A percentile compares a stretch with the other conserved stretches of the same genome.
Conservation (phyloP, 2,329 filamentous ascomycete species). For the Phaeophleospora eucalypticola region DNA sequence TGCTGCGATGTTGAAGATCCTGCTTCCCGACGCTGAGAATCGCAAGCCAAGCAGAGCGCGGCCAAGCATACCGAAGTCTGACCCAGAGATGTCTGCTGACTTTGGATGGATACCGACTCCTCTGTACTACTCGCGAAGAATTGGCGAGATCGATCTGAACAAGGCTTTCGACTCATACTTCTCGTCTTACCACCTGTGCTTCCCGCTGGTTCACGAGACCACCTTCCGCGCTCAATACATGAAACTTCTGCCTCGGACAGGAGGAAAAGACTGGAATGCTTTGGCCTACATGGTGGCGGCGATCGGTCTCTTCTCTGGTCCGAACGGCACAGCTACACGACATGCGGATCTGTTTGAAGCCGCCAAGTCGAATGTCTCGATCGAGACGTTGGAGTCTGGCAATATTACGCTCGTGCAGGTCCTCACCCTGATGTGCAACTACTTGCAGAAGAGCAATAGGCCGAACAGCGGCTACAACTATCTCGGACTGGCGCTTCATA, state of each 20-base stretch:
- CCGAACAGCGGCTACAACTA: conserved; percentile 51
- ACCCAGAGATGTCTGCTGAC: conserved; percentile 6
- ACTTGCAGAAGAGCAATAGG: conserved; percentile 49
- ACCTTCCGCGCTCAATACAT: conserved; percentile 47
- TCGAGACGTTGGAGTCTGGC: conserved; percentile 47
- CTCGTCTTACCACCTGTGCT: conserved; percentile 44
- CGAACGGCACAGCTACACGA: conserved; percentile 37
- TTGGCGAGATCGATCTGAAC: conserved; percentile 29
- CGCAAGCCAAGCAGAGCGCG: conserved; percentile 7
- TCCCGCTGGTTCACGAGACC: conserved; percentile 47
- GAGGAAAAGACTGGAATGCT: conserved; percentile 43
- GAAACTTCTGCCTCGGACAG: conserved; percentile 41
- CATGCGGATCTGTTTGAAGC: conserved; percentile 45
- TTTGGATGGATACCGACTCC: conserved; percentile 23
- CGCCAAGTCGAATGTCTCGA: conserved; percentile 44
- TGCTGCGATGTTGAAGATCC: conserved; percentile 41
- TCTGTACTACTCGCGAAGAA: conserved; percentile 20
- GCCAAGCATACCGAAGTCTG: neutral
- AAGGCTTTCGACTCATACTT: conserved; percentile 42
- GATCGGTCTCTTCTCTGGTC: conserved; percentile 41
- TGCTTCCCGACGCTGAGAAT: conserved; percentile 21
- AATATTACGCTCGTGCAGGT: conserved; percentile 48
- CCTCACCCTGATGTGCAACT: conserved; percentile 46
- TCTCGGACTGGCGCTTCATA: conserved; percentile 46
- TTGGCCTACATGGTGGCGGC: conserved; percentile 45